Evolutionary conservation across 352 stramenopile genomes (phyloP).

Genomic region (Globisporangium yorkense): DNA sequence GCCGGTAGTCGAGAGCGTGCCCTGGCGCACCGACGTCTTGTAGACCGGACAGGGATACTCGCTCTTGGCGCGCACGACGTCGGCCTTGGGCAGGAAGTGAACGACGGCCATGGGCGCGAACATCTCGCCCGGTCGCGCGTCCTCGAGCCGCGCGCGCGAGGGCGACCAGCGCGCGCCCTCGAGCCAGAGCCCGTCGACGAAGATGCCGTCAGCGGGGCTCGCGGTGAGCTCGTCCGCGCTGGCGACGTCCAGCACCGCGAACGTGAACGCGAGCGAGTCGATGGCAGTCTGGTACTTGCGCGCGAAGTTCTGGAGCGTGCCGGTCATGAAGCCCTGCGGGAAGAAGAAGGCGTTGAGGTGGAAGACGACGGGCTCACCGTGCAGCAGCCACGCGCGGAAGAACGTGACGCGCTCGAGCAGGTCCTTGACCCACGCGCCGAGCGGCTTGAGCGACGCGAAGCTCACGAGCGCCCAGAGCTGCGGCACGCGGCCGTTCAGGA

Average conservation of each 20-base stretch:
- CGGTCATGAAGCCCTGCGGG: conserved; percentile 89
- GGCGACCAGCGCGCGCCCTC: conserved; percentile 87
- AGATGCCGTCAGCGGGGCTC: conserved; percentile 89
- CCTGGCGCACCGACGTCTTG: conserved; percentile 92
- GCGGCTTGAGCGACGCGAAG: conserved; percentile 91
- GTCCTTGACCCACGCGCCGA: conserved; percentile 91
- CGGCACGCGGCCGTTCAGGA: conserved; percentile 90
- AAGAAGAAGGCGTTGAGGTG: conserved; percentile 92
- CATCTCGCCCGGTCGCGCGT: conserved; percentile 89
- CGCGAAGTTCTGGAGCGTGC: conserved; percentile 91
- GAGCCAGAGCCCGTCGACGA: conserved; percentile 87
- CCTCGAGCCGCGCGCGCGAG: conserved; percentile 55
- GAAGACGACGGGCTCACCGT: conserved; percentile 90
- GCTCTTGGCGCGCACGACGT: conserved; percentile 46
- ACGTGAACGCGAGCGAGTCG: conserved; percentile 92
- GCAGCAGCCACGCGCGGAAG: conserved; percentile 86
- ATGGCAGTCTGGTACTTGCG: conserved; percentile 94
- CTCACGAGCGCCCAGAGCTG: conserved; percentile 84
- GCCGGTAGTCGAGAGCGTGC: conserved; percentile 89
- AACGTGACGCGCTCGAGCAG: conserved; percentile 87
- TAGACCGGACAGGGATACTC: conserved; percentile 93
- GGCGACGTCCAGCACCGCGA: conserved; percentile 70
- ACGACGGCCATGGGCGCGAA: conserved; percentile 88
- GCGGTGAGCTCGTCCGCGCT: conserved; percentile 40
- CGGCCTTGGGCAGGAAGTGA: conserved; percentile 86